Base-by-base conservation (phyloP, 2,329 filamentous ascomycete species). In the Chaetomiaceae sp. region DNA sequence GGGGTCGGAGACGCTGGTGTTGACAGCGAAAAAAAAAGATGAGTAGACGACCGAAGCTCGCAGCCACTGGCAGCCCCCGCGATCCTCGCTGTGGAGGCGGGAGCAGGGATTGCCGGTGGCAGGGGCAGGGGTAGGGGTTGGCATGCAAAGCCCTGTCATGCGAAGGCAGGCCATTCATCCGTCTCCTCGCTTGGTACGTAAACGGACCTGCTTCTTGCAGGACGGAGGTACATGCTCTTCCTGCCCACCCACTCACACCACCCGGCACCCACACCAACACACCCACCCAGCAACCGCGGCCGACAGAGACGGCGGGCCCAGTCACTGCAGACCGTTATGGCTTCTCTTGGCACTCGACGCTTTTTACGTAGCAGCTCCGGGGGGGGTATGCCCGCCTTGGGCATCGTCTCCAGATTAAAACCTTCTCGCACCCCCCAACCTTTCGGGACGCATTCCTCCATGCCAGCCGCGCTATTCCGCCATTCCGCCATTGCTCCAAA, bases 241-340 rank as follows among this genome's bases (percentile, higher is more conserved):
- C 46, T 40, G 48, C 44, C 37, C 48, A 48, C 46, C 32, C 29
- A 23, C 34, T 10, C 42, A 43, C 23, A 18, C n/a, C 41, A 33
- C 18, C 14, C 10, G n/a, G 10, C 25, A 41, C 40, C 41, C 48
- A 51, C 42, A 40, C 30, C 40, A 38, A 43, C 18, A 37, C 38
- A 48, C 20, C 23, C 30, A 48, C 20, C 23, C 30, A 41, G 27
- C 5, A 38, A 30, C 4, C 33, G 25, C 55, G 52, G 48, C 42
- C 48, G 45, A 41, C 11, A 27, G 38, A 36, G 45, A 56, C 41
- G 51, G 56, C 44, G 51, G 53, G 49, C 43, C 53, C 43, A 40
- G 41, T 58, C 51, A 34, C 38, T 46, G 56, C 53, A 53, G 58
- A 47, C 56, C 58, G 56, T 60, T 58, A 50, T 49, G 44, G 21